Percentiles rank a stretch among this genome's conserved stretches.
phyloP scores from a whole-genome alignment of 139 green algal genomes.

The Nannochloris sp. region DNA sequence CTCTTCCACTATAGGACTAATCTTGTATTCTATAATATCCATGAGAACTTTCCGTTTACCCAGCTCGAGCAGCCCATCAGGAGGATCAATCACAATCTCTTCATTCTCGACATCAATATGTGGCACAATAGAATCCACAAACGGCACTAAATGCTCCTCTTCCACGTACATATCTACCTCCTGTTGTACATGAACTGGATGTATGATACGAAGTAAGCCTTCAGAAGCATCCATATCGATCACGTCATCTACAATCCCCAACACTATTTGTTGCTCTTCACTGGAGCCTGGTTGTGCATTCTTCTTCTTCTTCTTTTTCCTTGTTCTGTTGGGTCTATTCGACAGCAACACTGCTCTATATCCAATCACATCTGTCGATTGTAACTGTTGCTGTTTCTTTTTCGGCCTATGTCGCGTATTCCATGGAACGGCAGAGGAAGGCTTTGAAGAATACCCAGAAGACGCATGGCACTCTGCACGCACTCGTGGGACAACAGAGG shows the following conservation, averaged over 20 bases:
- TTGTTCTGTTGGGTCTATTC: neutral
- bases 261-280: neutral
- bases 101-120: neutral
- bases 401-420: no score
- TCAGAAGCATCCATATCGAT: neutral
- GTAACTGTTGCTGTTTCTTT: no score
- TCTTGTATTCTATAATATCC: slow-evolving; percentile 5
- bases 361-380: no score
- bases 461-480: no score
- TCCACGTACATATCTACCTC: neutral
- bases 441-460: no score
- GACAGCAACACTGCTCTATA: no score
- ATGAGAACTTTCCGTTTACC: slow-evolving; percentile 7
- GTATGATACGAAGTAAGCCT: no score
- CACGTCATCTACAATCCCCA: neutral
- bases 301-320: neutral
- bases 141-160: slow-evolving; percentile 11
- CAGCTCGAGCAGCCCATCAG: slow-evolving; percentile 22
- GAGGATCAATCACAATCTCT: slow-evolving; percentile 6
- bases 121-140: slow-evolving; percentile 7
- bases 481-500: no score
- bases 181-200: neutral
- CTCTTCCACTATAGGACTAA: neutral
- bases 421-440: no score
- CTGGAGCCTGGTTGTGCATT: neutral